Base-by-base conservation (phyloP, 2,329 filamentous ascomycete species). In the Onygenales sp. region DNA sequence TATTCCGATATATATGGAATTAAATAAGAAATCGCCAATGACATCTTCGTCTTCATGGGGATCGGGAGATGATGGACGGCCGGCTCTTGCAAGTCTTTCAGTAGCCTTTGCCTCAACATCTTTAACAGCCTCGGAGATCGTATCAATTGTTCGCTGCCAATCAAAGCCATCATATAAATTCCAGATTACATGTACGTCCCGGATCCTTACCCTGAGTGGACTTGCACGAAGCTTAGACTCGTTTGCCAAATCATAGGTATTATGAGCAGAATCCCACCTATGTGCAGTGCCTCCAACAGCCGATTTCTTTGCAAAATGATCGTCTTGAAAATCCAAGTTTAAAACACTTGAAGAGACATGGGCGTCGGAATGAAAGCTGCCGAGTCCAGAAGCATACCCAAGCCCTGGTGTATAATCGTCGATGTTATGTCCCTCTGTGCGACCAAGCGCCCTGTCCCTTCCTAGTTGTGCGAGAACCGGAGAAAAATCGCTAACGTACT, bases 151-250 rank as follows among this genome's bases (percentile, higher is more conserved):
- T 43, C 82, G 80, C 60, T 85, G 81, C 94, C 94, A 98, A 69
- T 98, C 94, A 66, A 95, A 98, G 1, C 93, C 93, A 73, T 98
- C 93, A 68, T 93, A 96, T 1, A 98, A 75, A 64, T 98, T 95
- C 93, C 93, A 98, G 55, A 97, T 96, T 50, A 96, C 75, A 65
- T 97, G 89, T 5, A 95, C 85, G 64, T 96, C 89, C 31, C 88
- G 84, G 13, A 97, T 79, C 4, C 83, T 83, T 2, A 96, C 77
- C 58, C 83, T 84, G 11, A 98, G 71, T 5, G 92, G 88, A 57
- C 85, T 88, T 51, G 77, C 77, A 40, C 77, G 76, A 7, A 84
- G 74, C 56, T 85, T 82, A 8, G 73, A 67, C 49, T 81, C 76
- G 43, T 86, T 84, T 1, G 81, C 78, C 42, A 78, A 74, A 52